These are phyloP conservation scores for Pseudonectria foliicola DNA, from an alignment of 2,329 filamentous ascomycete species.

Conservation along the genomic window DNA sequence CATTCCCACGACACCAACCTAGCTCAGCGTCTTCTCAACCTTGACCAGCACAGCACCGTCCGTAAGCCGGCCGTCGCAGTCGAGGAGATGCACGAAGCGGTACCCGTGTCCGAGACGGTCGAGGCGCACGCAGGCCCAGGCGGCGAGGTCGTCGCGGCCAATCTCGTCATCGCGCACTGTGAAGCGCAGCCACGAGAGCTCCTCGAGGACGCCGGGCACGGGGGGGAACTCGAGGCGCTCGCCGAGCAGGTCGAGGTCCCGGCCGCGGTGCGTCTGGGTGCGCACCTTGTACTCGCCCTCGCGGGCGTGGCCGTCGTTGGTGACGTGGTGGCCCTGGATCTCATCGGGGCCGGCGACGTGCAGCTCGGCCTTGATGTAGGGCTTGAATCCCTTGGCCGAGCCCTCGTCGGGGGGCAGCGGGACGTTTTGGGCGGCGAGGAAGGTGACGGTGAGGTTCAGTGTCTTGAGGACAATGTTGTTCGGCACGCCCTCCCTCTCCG, in stretches of 20 bases:
- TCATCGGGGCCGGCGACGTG: constrained; percentile 65
- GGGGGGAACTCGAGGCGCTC: constrained; percentile 52
- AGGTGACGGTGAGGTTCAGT: constrained; percentile 63
- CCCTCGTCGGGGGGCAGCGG: constrained; percentile 53
- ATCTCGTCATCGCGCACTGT: constrained; percentile 84
- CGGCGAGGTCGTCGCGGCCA: constrained; percentile 68
- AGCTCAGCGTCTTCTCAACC: constrained; percentile 53
- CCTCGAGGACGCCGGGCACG: constrained; percentile 53
- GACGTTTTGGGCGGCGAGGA: constrained; percentile 71
- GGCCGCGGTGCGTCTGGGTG: constrained; percentile 51
- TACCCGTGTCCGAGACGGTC: constrained; percentile 72
- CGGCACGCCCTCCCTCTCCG: constrained; percentile 14
- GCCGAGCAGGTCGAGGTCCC: constrained; percentile 55
- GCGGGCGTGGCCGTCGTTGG: constrained; percentile 33
- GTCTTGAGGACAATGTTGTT: constrained; percentile 42
- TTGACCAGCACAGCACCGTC: constrained; percentile 67
- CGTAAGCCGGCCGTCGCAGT: constrained; percentile 58
- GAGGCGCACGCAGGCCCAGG: constrained; percentile 83
- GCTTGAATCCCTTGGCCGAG: constrained; percentile 54
- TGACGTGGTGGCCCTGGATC: constrained; percentile 27
- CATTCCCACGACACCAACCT: constrained; percentile 1
- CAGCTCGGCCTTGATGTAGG: constrained; percentile 77
- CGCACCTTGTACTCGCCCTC: constrained; percentile 48
- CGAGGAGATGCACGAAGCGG: constrained; percentile 68
- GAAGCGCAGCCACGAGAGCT: constrained; percentile 70